Conservation (phyloP, 108 stramenopile species). For the Seminavis robusta region DNA sequence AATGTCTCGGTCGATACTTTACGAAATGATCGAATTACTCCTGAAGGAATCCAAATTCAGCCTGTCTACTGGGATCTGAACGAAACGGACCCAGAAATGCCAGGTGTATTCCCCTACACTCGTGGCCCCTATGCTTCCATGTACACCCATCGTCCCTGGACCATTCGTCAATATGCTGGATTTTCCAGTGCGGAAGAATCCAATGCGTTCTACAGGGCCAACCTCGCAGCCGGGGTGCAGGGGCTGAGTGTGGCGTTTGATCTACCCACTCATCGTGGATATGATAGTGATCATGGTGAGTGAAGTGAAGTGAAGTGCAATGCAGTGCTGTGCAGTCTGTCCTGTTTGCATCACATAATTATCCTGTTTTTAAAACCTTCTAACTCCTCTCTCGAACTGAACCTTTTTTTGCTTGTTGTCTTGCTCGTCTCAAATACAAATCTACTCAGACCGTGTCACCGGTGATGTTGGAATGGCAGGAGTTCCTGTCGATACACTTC, state of each 20-base stretch:
- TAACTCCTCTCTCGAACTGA: no score
- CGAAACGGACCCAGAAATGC: constrained; percentile 67
- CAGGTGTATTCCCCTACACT: constrained; percentile 92
- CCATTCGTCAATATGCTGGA: constrained; percentile 93
- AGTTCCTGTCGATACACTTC: constrained; percentile 91
- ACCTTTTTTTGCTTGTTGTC: no score
- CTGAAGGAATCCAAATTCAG: constrained; percentile 89
- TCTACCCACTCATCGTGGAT: constrained; percentile 97
- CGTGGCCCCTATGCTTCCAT: constrained; percentile 99
- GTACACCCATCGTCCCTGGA: constrained; percentile 91
- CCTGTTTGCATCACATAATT: no score
- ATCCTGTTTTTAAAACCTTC: no score
- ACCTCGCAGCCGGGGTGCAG: constrained; percentile 95
- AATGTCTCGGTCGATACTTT: constrained; percentile 52
- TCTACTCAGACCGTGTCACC: constrained; percentile 86
- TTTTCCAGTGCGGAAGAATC: constrained; percentile 97
- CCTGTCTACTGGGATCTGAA: constrained; percentile 90
- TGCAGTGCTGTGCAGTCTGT: no score
- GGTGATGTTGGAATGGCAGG: constrained; percentile 99
- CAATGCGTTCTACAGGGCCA: constrained; percentile 88
- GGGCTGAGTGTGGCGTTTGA: constrained; percentile 95
- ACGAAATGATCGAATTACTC: constrained; percentile 59
- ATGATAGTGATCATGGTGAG: constrained; percentile 96
- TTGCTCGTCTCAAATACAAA: no score
- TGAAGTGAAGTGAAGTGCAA: no score